A percentile compares a stretch with the other conserved stretches of the same genome.
These are phyloP conservation scores for Melaleuca quinquenervia DNA, from an alignment of 345 rosid species.

Conservation along the genomic window DNA sequence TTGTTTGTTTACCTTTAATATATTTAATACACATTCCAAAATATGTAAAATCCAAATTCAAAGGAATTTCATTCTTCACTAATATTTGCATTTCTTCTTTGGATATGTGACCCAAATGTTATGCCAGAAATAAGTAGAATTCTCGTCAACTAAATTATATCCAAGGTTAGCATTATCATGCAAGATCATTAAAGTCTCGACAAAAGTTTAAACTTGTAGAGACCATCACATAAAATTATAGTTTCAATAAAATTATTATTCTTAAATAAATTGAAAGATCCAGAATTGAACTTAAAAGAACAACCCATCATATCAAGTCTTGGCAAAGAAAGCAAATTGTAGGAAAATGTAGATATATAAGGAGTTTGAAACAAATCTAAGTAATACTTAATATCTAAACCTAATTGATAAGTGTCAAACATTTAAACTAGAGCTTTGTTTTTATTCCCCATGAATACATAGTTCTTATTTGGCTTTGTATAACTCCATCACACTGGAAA, in stretches of 20 bases:
- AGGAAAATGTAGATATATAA: too few species aligned
- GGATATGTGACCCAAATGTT: conserved; percentile 6
- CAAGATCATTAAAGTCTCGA: too few species aligned
- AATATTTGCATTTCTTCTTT: conserved; percentile 1
- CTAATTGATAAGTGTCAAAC: not conserved
- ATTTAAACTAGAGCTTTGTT: conserved; percentile 1
- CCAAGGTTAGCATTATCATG: not conserved
- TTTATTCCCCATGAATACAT: too few species aligned
- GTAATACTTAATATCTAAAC: not conserved
- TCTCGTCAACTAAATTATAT: not conserved
- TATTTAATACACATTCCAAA: not conserved
- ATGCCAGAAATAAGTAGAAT: conserved; percentile 6
- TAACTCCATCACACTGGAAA: conserved; percentile 5
- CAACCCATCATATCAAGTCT: too few species aligned
- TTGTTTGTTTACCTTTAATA: conserved; percentile 7
- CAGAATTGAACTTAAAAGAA: too few species aligned
- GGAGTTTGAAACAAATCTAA: conserved; percentile 3
- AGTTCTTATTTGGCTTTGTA: conserved; percentile 7
- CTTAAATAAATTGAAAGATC: too few species aligned
- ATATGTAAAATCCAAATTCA: not conserved
- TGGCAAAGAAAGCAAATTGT: too few species aligned
- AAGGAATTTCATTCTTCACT: not conserved
- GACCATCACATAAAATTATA: too few species aligned
- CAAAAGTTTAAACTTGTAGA: too few species aligned
- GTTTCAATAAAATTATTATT: too few species aligned